Evolutionary conservation across 2,329 filamentous ascomycete species (phyloP), one percentile per base, ranked within the genome.

Genomic region (Fusarium sp.): DNA sequence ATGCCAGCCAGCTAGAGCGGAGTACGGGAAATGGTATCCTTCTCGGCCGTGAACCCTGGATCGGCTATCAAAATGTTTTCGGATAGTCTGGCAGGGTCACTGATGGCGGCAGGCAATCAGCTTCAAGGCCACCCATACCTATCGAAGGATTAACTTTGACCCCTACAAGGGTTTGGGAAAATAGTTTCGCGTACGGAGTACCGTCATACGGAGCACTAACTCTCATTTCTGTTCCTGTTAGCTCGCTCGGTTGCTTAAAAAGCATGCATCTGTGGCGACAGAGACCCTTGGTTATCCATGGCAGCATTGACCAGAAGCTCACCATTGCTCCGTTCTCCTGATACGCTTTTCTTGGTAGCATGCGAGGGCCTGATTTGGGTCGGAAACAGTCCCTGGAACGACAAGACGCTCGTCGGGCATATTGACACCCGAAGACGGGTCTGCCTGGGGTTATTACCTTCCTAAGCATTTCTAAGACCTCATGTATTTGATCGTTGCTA

Each of bases 51-150:
- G 59, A 44, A 70, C 69, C 74, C 71, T 72, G 58, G 60, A 47
- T 74, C 71, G 68, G 59, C 56, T 49, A 49, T 71, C 55, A 24
- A 69, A 67, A 71, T 62, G 44, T 71, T 71, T 71, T 70, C 39
- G 31, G 68, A 60, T 41, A 70, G 66, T 54, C 31, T 66, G 48
- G 36, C 61, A 70, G 66, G 66, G 61, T 52, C 51, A n/a, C 35
- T 35, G 36, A 66, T 47, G 24, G 60, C 42, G 63, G 36, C 44
- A 69, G 39, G 44, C 65, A 69, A 70, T 64, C 54, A 58, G 41
- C 54, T 65, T 66, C 36, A 44, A 64, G 33, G 28, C 44, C 63
- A 65, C 35, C 33, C 26, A 68, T 63, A 28, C 48, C 41, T 60
- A 33, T 55, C 54, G 52, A 42, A 45, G 70, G 45, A 73, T 72